Evolutionary conservation across 257 asterid genomes (phyloP), one percentile per base, ranked within the genome.

Genomic region (Jasminum sambac): DNA sequence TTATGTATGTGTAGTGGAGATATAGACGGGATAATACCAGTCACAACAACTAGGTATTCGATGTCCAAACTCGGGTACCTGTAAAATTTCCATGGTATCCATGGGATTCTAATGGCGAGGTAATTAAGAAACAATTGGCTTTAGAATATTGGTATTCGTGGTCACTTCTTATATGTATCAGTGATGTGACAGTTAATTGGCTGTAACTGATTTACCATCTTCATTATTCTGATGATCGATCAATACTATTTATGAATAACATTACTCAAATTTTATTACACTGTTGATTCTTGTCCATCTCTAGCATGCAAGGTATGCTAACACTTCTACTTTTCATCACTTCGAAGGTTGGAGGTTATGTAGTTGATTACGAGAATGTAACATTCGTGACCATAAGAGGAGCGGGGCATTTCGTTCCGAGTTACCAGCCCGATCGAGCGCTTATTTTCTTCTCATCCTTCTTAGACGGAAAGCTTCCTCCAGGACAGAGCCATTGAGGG

Each of bases 351-450:
- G 90, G 88, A 63, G 93, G 93, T 0, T 85, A 74, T 11, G 87
- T 57, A 6, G 89, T 81, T 21, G 87, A 66, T 16, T 84, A 84
- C 40, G 71, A 79, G 12, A 80, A 83, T 30, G 39, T 87, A 43
- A 83, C 88, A 1, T 83, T 87, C 2, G 84, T 73, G 69, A 85
- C 75, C 0, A 77, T 83, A 44, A 75, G 87, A 78, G 90, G 90
- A 36, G 77, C 92, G 5, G 89, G 89, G n/a, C 88, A 80, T 73
- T 73, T 74, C 11, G 88, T 84, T n/a, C 88, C 92, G 8, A 83
- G 87, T 41, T 84, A 82, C 66, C 88, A 84, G 58, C 92, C 86
- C 0, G 74, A 73, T 5, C 76, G 84, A 0, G 89, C 86, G 4
- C 78, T 82, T 23, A 6, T 55, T 40, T 24, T 83, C 57, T 78